Evolutionary conservation across 352 stramenopile species (phyloP).

Genomic region (Globisporangium alternatum): DNA sequence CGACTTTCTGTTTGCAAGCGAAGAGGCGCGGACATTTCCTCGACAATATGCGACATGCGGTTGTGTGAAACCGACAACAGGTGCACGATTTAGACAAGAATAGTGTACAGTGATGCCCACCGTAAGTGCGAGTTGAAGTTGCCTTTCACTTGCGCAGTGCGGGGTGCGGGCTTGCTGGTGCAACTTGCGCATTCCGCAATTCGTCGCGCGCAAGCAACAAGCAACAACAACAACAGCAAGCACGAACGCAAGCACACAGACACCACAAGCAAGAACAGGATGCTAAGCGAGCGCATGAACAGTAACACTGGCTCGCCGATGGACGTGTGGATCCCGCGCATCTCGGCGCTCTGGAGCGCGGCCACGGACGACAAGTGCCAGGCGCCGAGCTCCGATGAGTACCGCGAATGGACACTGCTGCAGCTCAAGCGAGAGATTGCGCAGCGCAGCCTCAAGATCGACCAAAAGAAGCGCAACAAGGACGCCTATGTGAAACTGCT

Average conservation of each 20-base stretch:
- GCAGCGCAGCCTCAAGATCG: slow-evolving; percentile 42
- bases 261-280: not conserved
- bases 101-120: not conserved
- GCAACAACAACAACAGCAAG: not conserved
- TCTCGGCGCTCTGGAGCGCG: slow-evolving; percentile 42
- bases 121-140: slow-evolving; percentile 20
- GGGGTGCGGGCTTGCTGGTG: not conserved
- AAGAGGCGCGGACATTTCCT: too few species aligned
- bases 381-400: slow-evolving; percentile 47
- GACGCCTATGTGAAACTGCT: slow-evolving; percentile 41
- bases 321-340: slow-evolving; percentile 24
- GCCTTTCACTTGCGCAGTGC: not conserved
- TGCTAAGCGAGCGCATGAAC: not conserved
- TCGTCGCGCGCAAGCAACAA: not conserved
- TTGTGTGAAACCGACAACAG: too few species aligned
- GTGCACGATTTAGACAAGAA: too few species aligned
- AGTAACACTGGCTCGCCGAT: slow-evolving; percentile 6
- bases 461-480: slow-evolving; percentile 43
- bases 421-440: slow-evolving; percentile 58
- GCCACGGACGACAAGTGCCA: slow-evolving; percentile 38
- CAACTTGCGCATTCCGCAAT: slow-evolving; percentile 10
- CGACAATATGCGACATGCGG: too few species aligned
- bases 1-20: too few species aligned
- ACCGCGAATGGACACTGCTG: slow-evolving; percentile 46
- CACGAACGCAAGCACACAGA: not conserved